These are phyloP conservation scores for Spizellomyces punctatus DNA, from an alignment of 192 early-diverging fungal species.

Conservation along the genomic window DNA sequence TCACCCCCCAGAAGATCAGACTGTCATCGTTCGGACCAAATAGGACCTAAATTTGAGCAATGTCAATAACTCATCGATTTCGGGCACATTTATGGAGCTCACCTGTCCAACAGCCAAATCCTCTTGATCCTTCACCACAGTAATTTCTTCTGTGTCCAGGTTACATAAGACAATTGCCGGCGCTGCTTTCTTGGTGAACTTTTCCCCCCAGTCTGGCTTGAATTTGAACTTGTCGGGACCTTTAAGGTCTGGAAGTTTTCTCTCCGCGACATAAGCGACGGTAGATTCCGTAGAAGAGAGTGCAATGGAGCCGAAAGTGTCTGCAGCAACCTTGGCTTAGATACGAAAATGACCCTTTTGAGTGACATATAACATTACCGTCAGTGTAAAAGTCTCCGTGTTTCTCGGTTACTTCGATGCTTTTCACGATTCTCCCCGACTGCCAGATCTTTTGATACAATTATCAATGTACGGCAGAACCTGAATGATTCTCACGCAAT, in stretches of 20 bases:
- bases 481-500: not conserved
- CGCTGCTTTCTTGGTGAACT: conserved; percentile 60
- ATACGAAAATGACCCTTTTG: not conserved
- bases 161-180: conserved; percentile 59
- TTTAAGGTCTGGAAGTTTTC: conserved; percentile 46
- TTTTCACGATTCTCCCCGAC: conserved; percentile 47
- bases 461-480: not conserved
- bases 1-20: conserved; percentile 71
- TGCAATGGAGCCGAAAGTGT: conserved; percentile 54
- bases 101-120: conserved; percentile 41
- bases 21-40: conserved; percentile 41
- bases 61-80: not conserved
- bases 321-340: not conserved
- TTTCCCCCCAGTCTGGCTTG: conserved; percentile 73
- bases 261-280: conserved; percentile 74
- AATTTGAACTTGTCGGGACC: conserved; percentile 39
- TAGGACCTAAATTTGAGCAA: not conserved
- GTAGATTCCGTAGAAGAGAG: conserved; percentile 61
- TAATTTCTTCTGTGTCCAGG: conserved; percentile 36
- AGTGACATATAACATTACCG: conserved; percentile 30
- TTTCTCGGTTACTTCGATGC: conserved; percentile 63
- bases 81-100: not conserved
- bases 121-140: not conserved
- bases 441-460: conserved; percentile 4
- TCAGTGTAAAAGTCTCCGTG: conserved; percentile 78